phyloP scores from a whole-genome alignment of 192 early-diverging fungal genomes.

The Pilaira anomala region DNA sequence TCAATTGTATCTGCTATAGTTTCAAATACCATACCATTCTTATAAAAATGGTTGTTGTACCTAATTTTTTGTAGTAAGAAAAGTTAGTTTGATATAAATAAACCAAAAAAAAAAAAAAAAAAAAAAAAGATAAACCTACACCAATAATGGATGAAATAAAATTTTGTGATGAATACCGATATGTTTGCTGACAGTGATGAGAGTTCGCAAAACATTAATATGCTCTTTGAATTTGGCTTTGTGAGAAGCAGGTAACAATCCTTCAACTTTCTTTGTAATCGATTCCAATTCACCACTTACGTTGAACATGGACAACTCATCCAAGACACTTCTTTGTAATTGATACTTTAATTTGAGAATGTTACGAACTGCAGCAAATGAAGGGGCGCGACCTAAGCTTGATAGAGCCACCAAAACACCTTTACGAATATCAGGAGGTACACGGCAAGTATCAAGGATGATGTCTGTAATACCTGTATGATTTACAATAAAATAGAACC shows the following conservation, averaged over 20 bases:
- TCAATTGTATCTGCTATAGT: slow-evolving; percentile 47
- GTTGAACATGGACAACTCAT: slow-evolving; percentile 64
- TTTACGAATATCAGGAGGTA: slow-evolving; percentile 56
- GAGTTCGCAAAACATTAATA: slow-evolving; percentile 33
- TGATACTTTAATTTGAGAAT: slow-evolving; percentile 59
- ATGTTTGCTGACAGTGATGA: slow-evolving; percentile 41
- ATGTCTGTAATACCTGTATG: slow-evolving; percentile 70
- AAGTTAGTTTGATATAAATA: background rate
- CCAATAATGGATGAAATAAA: slow-evolving; percentile 48
- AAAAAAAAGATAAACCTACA: slow-evolving; percentile 35
- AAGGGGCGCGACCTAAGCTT: slow-evolving; percentile 52
- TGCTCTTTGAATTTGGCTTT: slow-evolving; percentile 42
- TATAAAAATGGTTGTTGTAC: slow-evolving; percentile 56
- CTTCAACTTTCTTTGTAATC: slow-evolving; percentile 43
- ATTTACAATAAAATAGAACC: slow-evolving; percentile 66
- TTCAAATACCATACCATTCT: slow-evolving; percentile 57
- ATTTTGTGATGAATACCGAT: slow-evolving; percentile 51
- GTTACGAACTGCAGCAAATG: slow-evolving; percentile 39
- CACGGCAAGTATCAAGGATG: slow-evolving; percentile 68
- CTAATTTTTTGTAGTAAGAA: slow-evolving; percentile 6
- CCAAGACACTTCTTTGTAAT: slow-evolving; percentile 57
- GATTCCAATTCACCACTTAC: slow-evolving; percentile 55
- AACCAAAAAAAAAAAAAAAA: background rate
- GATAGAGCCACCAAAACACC: slow-evolving; percentile 56
- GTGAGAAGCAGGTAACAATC: slow-evolving; percentile 37